Conservation (phyloP, 352 stramenopile species). For the Phytophthora meadii region DNA sequence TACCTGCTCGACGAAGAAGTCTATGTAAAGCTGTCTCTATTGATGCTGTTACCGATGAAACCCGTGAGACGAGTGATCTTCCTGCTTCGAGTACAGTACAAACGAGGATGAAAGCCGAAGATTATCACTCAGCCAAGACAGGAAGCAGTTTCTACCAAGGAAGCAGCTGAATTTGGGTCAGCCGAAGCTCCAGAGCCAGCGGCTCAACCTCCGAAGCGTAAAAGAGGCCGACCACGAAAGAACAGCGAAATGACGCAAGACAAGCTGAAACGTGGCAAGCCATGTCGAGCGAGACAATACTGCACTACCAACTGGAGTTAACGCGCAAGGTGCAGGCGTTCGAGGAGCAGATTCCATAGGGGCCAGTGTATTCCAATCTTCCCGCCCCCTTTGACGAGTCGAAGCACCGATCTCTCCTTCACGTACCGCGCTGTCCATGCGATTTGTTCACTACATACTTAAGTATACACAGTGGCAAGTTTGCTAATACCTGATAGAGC, state of each 20-base stretch:
- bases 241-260: not conserved
- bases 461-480: not conserved
- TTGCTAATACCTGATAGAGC: too few species aligned
- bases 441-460: not conserved
- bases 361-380: constrained; percentile 34
- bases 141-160: too few species aligned
- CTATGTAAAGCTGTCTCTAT: too few species aligned
- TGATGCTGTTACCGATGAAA: too few species aligned
- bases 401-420: constrained; percentile 19
- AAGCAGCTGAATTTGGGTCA: too few species aligned
- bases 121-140: too few species aligned
- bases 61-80: too few species aligned
- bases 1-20: too few species aligned
- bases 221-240: constrained; percentile 8
- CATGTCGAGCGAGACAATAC: constrained; percentile 21
- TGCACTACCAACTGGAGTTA: constrained; percentile 26
- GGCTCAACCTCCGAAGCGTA: too few species aligned
- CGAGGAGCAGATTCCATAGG: constrained; percentile 47
- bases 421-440: constrained; percentile 16
- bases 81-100: too few species aligned
- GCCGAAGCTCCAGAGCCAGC: too few species aligned
- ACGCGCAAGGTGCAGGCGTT: constrained; percentile 25
- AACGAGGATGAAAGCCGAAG: too few species aligned
- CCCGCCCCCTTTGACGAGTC: constrained; percentile 50
- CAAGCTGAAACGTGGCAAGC: constrained; percentile 30